Evolutionary conservation across 768 basidiomycete genomes (phyloP).

Genomic region (Agrocybe pediades): DNA sequence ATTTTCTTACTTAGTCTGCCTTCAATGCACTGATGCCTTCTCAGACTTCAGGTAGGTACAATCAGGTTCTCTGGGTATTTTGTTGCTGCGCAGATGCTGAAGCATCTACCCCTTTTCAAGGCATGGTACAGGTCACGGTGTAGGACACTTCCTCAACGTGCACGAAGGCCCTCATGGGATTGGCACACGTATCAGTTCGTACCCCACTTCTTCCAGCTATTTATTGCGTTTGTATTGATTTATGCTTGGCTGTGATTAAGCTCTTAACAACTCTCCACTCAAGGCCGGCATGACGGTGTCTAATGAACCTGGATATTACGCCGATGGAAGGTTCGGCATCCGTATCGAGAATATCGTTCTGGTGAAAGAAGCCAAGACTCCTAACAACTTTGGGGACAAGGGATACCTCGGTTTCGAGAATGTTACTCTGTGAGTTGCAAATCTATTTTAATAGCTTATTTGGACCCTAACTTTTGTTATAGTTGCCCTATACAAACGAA

Average conservation of each 20-base stretch:
- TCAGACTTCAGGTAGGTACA: constrained; percentile 12
- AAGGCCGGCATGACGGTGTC: constrained; percentile 90
- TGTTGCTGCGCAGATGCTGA: constrained; percentile 58
- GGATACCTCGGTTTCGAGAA: constrained; percentile 85
- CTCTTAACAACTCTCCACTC: constrained; percentile 69
- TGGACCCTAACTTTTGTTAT: constrained; percentile 18
- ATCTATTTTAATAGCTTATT: not conserved
- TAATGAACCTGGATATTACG: constrained; percentile 94
- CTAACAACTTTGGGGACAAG: constrained; percentile 79
- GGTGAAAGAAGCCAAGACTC: constrained; percentile 69
- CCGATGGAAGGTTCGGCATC: constrained; percentile 89
- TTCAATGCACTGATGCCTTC: not conserved
- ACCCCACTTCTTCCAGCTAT: not conserved
- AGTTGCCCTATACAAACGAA: constrained; percentile 90
- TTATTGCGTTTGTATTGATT: not conserved
- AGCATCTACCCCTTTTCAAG: constrained; percentile 43
- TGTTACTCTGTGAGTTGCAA: constrained; percentile 73
- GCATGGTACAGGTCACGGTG: constrained; percentile 94
- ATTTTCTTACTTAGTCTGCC: not conserved
- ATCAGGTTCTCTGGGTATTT: not conserved
- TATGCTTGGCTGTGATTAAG: constrained; percentile 27
- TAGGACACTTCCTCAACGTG: constrained; percentile 93
- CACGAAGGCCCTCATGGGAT: constrained; percentile 82
- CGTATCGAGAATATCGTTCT: constrained; percentile 91
- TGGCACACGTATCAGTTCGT: constrained; percentile 52